Percentiles rank a stretch among this genome's conserved stretches.
phyloP scores from a whole-genome alignment of 163 green algal species.

The Volvox carteri region DNA sequence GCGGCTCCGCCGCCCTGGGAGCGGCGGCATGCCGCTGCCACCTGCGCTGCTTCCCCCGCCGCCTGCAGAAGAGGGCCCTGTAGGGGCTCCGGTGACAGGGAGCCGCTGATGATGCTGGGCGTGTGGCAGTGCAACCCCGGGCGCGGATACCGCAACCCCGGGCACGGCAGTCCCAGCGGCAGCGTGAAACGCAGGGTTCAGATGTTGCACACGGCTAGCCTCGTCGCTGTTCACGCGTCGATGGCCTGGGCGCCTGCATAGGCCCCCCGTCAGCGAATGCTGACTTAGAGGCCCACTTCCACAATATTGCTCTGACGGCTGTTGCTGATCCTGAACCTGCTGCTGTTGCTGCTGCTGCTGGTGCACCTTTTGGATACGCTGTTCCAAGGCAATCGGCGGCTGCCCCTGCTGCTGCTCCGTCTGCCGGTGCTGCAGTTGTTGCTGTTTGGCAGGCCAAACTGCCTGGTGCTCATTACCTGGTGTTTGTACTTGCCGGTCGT shows the following conservation, averaged over 20 bases:
- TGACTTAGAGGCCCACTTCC: neutral
- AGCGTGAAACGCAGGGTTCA: neutral
- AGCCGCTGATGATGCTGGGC: conserved; percentile 6
- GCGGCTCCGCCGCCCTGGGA: neutral
- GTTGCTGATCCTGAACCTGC: conserved; percentile 2
- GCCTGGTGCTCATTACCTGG: neutral
- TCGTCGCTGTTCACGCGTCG: conserved; percentile 32
- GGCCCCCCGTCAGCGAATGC: neutral
- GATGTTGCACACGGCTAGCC: conserved; percentile 3
- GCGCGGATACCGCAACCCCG: neutral
- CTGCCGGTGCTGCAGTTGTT: conserved; percentile 15
- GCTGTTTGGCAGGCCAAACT: neutral
- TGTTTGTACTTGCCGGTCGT: neutral
- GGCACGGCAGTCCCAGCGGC: neutral
- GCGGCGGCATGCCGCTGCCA: conserved; percentile 1
- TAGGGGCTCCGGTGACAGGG: neutral
- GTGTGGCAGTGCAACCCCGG: neutral
- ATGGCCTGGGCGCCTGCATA: conserved; percentile 9
- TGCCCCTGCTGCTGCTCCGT: conserved; percentile 17
- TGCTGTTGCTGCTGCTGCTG: conserved; percentile 31
- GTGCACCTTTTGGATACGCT: neutral
- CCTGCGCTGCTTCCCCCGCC: neutral
- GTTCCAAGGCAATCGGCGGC: neutral
- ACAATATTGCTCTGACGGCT: neutral
- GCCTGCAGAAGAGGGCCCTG: neutral